Conservation (phyloP, 148 eudicot species). For the Heliosperma pusillum region DNA sequence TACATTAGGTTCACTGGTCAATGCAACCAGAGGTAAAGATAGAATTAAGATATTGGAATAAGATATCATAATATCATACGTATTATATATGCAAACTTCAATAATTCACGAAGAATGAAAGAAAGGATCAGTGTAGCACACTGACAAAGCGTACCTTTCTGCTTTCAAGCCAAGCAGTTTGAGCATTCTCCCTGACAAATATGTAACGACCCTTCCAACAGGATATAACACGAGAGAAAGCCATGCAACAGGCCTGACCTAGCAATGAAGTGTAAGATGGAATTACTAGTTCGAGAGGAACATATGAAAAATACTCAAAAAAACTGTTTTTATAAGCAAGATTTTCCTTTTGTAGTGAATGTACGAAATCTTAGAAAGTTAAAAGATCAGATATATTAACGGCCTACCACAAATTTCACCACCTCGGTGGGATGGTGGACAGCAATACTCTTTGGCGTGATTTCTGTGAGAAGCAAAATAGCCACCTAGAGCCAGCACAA, state of each 20-base stretch:
- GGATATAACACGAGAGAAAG: constrained; percentile 89
- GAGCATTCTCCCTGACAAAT: constrained; percentile 83
- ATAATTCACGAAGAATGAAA: not conserved
- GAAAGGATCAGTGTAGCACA: not conserved
- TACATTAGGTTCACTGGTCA: constrained; percentile 76
- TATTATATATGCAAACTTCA: not conserved
- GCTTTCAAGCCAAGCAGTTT: constrained; percentile 89
- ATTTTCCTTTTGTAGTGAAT: not conserved
- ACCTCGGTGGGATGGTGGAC: constrained; percentile 96
- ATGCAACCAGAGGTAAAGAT: not conserved
- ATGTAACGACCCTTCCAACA: constrained; percentile 90
- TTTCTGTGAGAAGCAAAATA: constrained; percentile 92
- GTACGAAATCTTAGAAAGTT: not conserved
- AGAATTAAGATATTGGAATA: constrained; percentile 16
- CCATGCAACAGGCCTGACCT: constrained; percentile 99
- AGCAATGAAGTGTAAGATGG: constrained; percentile 21
- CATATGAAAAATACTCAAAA: not conserved
- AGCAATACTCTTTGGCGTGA: constrained; percentile 97
- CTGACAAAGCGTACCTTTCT: constrained; percentile 48
- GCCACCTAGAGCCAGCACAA: constrained; percentile 49
- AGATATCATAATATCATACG: constrained; percentile 2
- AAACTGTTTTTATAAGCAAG: not conserved
- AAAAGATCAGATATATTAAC: not conserved
- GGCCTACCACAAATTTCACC: constrained; percentile 88
- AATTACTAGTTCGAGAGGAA: not conserved